A percentile compares a stretch with the other conserved stretches of the same genome.
These are phyloP conservation scores for Babesia bovis DNA, from an alignment of 169 alveolate species.

Conservation along the genomic window DNA sequence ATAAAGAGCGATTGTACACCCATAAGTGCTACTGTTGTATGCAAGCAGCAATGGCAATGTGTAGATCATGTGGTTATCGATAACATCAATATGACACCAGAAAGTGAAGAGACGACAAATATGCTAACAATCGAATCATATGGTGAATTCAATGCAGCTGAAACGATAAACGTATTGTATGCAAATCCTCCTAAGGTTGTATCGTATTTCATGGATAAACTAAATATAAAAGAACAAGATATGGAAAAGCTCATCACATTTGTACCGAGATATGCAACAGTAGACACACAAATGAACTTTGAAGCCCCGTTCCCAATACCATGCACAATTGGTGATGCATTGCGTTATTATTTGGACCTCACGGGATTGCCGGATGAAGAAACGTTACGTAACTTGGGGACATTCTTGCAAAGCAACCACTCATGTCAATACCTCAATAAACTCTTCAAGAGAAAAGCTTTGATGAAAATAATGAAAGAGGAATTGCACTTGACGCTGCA, in stretches of 20 bases:
- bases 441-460: constrained; percentile 45
- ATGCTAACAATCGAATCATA: constrained; percentile 26
- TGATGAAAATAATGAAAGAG: constrained; percentile 60
- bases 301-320: constrained; percentile 62
- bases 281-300: constrained; percentile 1
- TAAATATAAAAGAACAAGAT: constrained; percentile 50
- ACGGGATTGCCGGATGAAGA: constrained; percentile 73
- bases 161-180: constrained; percentile 68
- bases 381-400: constrained; percentile 63
- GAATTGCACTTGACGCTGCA: constrained; percentile 65
- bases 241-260: constrained; percentile 69
- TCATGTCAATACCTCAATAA: constrained; percentile 61
- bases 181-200: constrained; percentile 68
- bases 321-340: constrained; percentile 63
- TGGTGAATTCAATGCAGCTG: constrained; percentile 69
- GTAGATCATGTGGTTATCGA: constrained; percentile 22
- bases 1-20: neutral
- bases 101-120: constrained; percentile 58
- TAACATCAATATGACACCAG: constrained; percentile 54
- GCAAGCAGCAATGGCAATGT: constrained; percentile 52
- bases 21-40: constrained; percentile 3
- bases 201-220: constrained; percentile 47
- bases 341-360: constrained; percentile 74
- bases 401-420: constrained; percentile 68
- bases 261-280: constrained; percentile 53